phyloP scores from a whole-genome alignment of 805 yeast genomes.

The Schizosaccharomyces octosporus region DNA sequence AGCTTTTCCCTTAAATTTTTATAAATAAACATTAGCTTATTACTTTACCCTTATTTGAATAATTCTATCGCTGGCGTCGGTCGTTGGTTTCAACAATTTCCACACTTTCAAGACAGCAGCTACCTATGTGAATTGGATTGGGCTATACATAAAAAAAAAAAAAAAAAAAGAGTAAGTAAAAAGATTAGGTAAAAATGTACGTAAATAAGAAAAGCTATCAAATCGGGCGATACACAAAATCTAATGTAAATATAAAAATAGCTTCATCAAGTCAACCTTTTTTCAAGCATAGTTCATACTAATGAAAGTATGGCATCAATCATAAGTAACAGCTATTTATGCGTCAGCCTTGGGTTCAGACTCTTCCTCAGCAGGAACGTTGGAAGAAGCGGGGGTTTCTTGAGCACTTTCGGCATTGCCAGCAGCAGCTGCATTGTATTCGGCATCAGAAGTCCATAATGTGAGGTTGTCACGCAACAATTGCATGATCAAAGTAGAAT shows the following conservation, averaged over 20 bases:
- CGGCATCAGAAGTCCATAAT: constrained; percentile 32
- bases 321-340: background rate
- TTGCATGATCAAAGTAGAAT: constrained; percentile 84
- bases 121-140: background rate
- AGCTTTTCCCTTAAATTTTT: too few species aligned
- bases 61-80: too few species aligned
- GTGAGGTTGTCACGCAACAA: constrained; percentile 27
- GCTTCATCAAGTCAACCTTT: background rate
- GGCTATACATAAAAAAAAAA: background rate
- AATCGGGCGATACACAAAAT: background rate
- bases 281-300: background rate
- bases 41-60: too few species aligned
- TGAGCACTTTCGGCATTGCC: constrained; percentile 1
- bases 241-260: background rate
- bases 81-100: too few species aligned
- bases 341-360: background rate
- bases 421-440: constrained; percentile 18
- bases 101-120: background rate
- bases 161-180: background rate
- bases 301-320: background rate
- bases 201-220: background rate
- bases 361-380: background rate
- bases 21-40: too few species aligned
- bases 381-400: background rate
- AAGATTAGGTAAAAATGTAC: background rate